Evolutionary conservation across 192 early-diverging fungal genomes (phyloP).

Genomic region (Coemansia sp.): DNA sequence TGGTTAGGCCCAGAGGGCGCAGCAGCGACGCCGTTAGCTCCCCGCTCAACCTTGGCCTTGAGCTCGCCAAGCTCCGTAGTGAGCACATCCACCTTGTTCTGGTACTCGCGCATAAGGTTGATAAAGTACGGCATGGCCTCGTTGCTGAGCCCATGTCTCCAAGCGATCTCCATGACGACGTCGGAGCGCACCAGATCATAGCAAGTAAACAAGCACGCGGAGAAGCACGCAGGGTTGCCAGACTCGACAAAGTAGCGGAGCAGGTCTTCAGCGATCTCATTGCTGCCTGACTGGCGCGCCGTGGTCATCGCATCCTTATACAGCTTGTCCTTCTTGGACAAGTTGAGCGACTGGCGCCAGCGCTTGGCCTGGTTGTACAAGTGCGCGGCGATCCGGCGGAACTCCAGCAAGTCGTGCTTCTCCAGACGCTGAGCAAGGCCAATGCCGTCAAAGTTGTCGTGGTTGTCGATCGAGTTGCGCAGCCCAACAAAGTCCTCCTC

Average conservation of each 20-base stretch:
- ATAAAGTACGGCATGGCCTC: slow-evolving; percentile 99
- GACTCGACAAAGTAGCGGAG: slow-evolving; percentile 93
- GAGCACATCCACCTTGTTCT: slow-evolving; percentile 71
- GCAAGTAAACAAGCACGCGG: slow-evolving; percentile 89
- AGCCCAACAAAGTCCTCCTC: slow-evolving; percentile 95
- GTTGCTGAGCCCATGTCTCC: slow-evolving; percentile 84
- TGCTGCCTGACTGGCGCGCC: slow-evolving; percentile 83
- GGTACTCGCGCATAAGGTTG: slow-evolving; percentile 84
- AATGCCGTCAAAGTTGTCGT: slow-evolving; percentile 93
- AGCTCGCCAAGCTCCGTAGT: slow-evolving; percentile 60
- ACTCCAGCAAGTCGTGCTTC: slow-evolving; percentile 95
- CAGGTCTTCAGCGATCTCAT: slow-evolving; percentile 91
- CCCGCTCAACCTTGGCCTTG: slow-evolving; percentile 57
- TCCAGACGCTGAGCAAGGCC: slow-evolving; percentile 88
- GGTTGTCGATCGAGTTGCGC: slow-evolving; percentile 91
- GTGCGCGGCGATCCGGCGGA: slow-evolving; percentile 95
- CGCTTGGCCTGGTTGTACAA: slow-evolving; percentile 96
- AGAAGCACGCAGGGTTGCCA: slow-evolving; percentile 90
- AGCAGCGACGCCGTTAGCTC: slow-evolving; percentile 25
- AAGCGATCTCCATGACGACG: slow-evolving; percentile 89
- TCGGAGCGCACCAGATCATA: slow-evolving; percentile 94
- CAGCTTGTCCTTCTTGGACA: slow-evolving; percentile 96
- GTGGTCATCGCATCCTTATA: slow-evolving; percentile 99
- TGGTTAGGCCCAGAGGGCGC: slow-evolving; percentile 48
- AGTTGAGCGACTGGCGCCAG: slow-evolving; percentile 90